Percentiles rank a stretch among this genome's conserved stretches.
Conservation (phyloP, 75 land plant species). For the Adiantum capillusveneris region DNA sequence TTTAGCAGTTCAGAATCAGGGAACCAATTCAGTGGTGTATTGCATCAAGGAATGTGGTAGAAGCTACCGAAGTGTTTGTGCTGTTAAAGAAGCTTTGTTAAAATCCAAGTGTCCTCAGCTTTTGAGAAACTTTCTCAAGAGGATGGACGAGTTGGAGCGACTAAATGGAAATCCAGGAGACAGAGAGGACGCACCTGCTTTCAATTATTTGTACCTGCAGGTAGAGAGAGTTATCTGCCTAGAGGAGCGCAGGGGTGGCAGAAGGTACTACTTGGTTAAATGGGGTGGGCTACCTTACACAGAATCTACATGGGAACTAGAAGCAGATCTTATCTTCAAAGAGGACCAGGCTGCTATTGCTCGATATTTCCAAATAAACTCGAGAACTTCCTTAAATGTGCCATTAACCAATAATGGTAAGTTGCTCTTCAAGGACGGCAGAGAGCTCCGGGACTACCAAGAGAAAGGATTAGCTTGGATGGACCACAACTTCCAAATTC, state of each 20-base stretch:
- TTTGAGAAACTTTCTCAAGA: conserved; percentile 19
- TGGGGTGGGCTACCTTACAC: conserved; percentile 24
- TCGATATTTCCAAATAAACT: conserved; percentile 1
- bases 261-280: conserved; percentile 13
- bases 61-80: conserved; percentile 20
- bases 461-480: conserved; percentile 24
- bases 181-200: conserved; percentile 18
- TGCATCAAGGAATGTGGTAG: conserved; percentile 17
- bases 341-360: conserved; percentile 6
- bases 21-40: conserved; percentile 4
- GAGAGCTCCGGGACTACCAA: conserved; percentile 24
- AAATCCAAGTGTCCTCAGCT: conserved; percentile 15
- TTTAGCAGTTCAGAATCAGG: conserved; percentile 5
- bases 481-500: conserved; percentile 21
- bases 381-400: not conserved
- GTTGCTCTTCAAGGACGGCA: conserved; percentile 20
- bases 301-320: conserved; percentile 23
- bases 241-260: not conserved
- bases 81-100: conserved; percentile 10
- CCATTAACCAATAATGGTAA: not conserved
- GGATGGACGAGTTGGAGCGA: conserved; percentile 11
- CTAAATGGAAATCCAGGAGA: conserved; percentile 22
- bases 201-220: conserved; percentile 17
- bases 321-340: conserved; percentile 1
- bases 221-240: conserved; percentile 16